phyloP scores from a whole-genome alignment of 2,329 filamentous ascomycete genomes.

The Fusarium scirpi region DNA sequence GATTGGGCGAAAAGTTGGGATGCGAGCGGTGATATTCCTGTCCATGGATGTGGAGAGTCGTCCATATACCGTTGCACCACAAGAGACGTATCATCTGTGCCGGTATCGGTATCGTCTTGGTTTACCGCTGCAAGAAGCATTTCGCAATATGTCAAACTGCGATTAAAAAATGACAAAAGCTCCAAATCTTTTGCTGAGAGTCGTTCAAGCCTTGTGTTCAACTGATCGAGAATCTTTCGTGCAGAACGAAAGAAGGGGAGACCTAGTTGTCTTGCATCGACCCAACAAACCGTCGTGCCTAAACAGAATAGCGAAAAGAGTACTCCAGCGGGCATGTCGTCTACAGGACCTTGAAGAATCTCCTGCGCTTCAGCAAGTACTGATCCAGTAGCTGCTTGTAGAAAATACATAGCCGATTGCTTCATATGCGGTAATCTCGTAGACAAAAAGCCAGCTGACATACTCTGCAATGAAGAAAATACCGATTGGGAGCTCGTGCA shows the following conservation, averaged over 20 bases:
- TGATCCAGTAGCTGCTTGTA: conserved; percentile 51
- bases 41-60: conserved; percentile 53
- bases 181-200: conserved; percentile 44
- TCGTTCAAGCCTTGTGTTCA: conserved; percentile 38
- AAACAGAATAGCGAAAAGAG: conserved; percentile 56
- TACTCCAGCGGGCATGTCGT: conserved; percentile 50
- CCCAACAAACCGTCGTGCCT: conserved; percentile 56
- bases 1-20: conserved; percentile 53
- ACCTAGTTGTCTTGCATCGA: conserved; percentile 52
- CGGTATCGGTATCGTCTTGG: conserved; percentile 40
- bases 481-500: conserved; percentile 55
- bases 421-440: conserved; percentile 53
- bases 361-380: conserved; percentile 52
- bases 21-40: conserved; percentile 52
- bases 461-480: conserved; percentile 55
- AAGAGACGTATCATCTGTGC: background rate
- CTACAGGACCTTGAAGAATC: conserved; percentile 37
- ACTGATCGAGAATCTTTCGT: conserved; percentile 41
- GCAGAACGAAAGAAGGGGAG: conserved; percentile 51
- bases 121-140: conserved; percentile 56
- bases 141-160: conserved; percentile 56
- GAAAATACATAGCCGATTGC: conserved; percentile 50
- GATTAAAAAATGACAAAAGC: conserved; percentile 54
- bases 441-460: conserved; percentile 55
- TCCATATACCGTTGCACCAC: conserved; percentile 26